A percentile compares a stretch with the other conserved stretches of the same genome.
Evolutionary conservation across 2,329 filamentous ascomycete genomes (phyloP).

Genomic region (Colletotrichum truncatum): DNA sequence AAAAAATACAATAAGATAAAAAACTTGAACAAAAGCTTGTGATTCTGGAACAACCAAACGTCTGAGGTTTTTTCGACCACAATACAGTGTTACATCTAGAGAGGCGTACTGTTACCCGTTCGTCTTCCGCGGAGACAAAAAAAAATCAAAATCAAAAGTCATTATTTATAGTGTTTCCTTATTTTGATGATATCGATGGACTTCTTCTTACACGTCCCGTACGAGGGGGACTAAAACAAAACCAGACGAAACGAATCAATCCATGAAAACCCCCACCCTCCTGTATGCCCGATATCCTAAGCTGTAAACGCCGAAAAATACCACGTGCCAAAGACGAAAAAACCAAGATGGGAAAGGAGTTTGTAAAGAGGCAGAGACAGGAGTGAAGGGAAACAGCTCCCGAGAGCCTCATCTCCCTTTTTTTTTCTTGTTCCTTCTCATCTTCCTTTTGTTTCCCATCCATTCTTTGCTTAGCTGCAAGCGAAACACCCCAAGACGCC

Average conservation of each 20-base stretch:
- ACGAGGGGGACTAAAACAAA: neutral
- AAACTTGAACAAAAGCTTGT: too few species aligned
- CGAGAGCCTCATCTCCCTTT: neutral
- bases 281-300: conserved; percentile 6
- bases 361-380: neutral
- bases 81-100: too few species aligned
- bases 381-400: neutral
- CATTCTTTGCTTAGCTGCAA: neutral
- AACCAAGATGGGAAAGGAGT: neutral
- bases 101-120: too few species aligned
- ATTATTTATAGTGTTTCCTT: too few species aligned
- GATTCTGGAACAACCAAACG: too few species aligned
- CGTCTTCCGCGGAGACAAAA: too few species aligned
- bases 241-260: neutral
- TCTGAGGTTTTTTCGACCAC: too few species aligned
- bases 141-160: too few species aligned
- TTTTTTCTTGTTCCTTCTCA: neutral
- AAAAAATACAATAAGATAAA: too few species aligned
- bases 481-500: conserved; percentile 4
- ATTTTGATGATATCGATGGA: neutral
- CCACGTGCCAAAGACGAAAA: neutral
- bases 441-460: too few species aligned
- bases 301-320: conserved; percentile 10
- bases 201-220: neutral
- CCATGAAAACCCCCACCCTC: neutral